Percentiles rank a stretch among this genome's conserved stretches.
These are phyloP conservation scores for Russula emetica DNA, from an alignment of 768 basidiomycete species.

Conservation along the genomic window DNA sequence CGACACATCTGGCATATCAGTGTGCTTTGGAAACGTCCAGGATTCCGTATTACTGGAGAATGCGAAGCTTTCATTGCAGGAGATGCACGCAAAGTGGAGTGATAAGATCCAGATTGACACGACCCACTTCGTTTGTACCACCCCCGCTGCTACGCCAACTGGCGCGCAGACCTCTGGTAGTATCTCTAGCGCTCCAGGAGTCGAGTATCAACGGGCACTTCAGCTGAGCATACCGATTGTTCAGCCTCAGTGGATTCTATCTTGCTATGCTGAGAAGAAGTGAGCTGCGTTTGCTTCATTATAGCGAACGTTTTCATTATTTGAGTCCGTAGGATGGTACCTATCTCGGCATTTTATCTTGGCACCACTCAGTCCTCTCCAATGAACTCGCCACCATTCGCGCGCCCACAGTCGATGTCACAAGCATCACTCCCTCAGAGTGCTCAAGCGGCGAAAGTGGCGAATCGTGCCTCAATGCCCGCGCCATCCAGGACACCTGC, in stretches of 20 bases:
- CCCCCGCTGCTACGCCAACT: constrained; percentile 63
- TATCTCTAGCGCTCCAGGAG: constrained; percentile 57
- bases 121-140: constrained; percentile 96
- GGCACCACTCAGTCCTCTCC: constrained; percentile 55
- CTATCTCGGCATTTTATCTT: constrained; percentile 79
- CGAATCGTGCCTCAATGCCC: constrained; percentile 68
- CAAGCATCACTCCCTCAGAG: constrained; percentile 49
- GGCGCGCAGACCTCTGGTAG: constrained; percentile 56
- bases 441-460: constrained; percentile 35
- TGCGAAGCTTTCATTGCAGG: constrained; percentile 70
- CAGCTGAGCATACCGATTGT: constrained; percentile 94
- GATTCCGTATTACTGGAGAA: constrained; percentile 74
- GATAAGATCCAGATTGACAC: constrained; percentile 96
- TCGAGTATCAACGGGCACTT: constrained; percentile 92
- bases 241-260: constrained; percentile 90
- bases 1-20: constrained; percentile 90
- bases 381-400: constrained; percentile 37
- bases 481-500: constrained; percentile 44
- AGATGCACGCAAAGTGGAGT: constrained; percentile 88
- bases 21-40: constrained; percentile 90
- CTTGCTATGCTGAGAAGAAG: constrained; percentile 83
- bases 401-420: constrained; percentile 73
- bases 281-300: constrained; percentile 35
- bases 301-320: constrained; percentile 4
- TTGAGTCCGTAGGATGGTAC: constrained; percentile 64